These are phyloP conservation scores for Amphibolis antarctica DNA, from an alignment of 106 monocot genomes.

Conservation along the genomic window DNA sequence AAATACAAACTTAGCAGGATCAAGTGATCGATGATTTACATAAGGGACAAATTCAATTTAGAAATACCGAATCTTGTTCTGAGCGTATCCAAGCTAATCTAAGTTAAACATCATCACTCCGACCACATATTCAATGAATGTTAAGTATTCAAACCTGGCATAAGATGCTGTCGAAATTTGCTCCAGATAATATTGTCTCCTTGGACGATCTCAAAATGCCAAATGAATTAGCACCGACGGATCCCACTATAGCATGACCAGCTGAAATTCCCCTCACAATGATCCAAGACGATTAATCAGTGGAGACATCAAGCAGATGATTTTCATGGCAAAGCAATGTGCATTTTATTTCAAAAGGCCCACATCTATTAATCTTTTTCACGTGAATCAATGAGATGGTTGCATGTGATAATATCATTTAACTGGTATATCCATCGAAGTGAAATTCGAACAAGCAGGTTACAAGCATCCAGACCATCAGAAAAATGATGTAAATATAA, in stretches of 20 bases:
- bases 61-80: too few relatives aligned
- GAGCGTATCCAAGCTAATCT: background rate
- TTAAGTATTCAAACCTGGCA: background rate
- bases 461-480: background rate
- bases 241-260: background rate
- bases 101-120: background rate
- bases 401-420: background rate
- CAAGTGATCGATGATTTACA: background rate
- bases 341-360: background rate
- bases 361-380: background rate
- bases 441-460: background rate
- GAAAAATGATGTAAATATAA: background rate
- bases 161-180: background rate
- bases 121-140: background rate
- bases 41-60: background rate
- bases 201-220: conserved; percentile 3
- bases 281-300: background rate
- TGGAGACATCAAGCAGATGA: background rate
- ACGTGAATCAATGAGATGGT: background rate
- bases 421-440: background rate
- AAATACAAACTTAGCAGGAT: background rate
- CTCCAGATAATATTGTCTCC: background rate
- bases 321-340: background rate
- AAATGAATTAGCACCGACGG: background rate
- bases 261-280: background rate